These are phyloP conservation scores for Medicago arabica DNA, from an alignment of 306 rosid genomes.

Conservation along the genomic window DNA sequence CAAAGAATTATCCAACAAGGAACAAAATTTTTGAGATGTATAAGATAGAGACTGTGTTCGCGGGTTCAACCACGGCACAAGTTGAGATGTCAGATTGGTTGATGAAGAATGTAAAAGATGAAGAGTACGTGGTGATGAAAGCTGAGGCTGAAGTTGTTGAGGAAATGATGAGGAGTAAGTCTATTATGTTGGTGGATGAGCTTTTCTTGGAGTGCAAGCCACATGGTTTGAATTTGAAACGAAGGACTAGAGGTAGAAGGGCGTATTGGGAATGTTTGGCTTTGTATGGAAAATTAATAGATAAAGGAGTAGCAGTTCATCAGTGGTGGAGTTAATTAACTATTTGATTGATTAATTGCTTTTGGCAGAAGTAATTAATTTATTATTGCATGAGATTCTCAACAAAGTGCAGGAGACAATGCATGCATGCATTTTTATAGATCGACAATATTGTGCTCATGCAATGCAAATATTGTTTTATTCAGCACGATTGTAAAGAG, in stretches of 20 bases:
- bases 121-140: constrained; percentile 90
- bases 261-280: constrained; percentile 95
- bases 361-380: not conserved
- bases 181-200: constrained; percentile 75
- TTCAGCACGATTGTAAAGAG: not conserved
- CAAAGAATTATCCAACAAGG: too few species aligned
- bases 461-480: too few species aligned
- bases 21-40: too few species aligned
- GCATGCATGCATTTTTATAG: not conserved
- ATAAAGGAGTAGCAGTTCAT: constrained; percentile 89
- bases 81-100: too few species aligned
- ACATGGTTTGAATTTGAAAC: constrained; percentile 29
- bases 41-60: too few species aligned
- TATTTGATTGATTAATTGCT: constrained; percentile 4
- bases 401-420: too few species aligned
- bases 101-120: constrained; percentile 39
- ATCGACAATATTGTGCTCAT: not conserved
- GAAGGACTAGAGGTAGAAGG: constrained; percentile 43
- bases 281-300: constrained; percentile 76
- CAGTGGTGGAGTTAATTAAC: constrained; percentile 80
- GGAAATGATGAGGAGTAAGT: constrained; percentile 68
- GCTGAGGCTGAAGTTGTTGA: constrained; percentile 83
- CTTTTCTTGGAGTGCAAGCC: constrained; percentile 93
- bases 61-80: too few species aligned
- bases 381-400: not conserved